These are phyloP conservation scores for Chytriomyces confervae DNA, from an alignment of 192 early-diverging fungal genomes.

Conservation along the genomic window DNA sequence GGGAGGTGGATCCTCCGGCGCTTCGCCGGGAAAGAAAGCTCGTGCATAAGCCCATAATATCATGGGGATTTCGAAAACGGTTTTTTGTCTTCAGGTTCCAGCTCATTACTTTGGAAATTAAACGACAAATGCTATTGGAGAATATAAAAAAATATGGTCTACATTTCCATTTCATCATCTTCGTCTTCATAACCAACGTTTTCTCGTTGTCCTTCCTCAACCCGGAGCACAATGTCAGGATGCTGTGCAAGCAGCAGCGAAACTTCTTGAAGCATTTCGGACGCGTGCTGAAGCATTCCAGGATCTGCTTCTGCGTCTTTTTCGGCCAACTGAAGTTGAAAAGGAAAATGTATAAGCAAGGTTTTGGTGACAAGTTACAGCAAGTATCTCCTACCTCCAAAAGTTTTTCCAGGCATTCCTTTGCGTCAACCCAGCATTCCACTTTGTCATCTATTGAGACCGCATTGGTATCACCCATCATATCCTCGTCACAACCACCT, in stretches of 20 bases:
- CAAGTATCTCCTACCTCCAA: slow-evolving; percentile 55
- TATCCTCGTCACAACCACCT: slow-evolving; percentile 35
- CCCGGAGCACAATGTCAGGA: slow-evolving; percentile 56
- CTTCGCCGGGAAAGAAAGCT: neutral
- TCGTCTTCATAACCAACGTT: slow-evolving; percentile 57
- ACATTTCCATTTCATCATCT: slow-evolving; percentile 53
- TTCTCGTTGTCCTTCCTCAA: slow-evolving; percentile 48
- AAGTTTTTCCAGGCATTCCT: slow-evolving; percentile 75
- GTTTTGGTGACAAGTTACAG: neutral
- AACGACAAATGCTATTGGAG: neutral
- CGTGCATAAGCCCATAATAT: neutral
- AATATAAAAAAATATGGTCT: neutral
- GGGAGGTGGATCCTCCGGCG: neutral
- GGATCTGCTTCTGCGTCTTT: slow-evolving; percentile 37
- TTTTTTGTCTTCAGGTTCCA: too few species aligned
- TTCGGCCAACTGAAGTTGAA: neutral
- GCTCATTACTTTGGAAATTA: too few species aligned
- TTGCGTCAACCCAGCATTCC: slow-evolving; percentile 71
- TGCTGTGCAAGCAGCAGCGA: slow-evolving; percentile 50
- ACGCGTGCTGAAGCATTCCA: slow-evolving; percentile 29
- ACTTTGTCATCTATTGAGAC: slow-evolving; percentile 55
- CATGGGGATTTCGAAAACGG: too few species aligned
- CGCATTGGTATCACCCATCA: slow-evolving; percentile 21
- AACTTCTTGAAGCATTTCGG: slow-evolving; percentile 34
- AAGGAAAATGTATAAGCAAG: neutral